These are phyloP conservation scores for Candida sp. DNA, from an alignment of 1,139 yeast genomes.

Conservation along the genomic window DNA sequence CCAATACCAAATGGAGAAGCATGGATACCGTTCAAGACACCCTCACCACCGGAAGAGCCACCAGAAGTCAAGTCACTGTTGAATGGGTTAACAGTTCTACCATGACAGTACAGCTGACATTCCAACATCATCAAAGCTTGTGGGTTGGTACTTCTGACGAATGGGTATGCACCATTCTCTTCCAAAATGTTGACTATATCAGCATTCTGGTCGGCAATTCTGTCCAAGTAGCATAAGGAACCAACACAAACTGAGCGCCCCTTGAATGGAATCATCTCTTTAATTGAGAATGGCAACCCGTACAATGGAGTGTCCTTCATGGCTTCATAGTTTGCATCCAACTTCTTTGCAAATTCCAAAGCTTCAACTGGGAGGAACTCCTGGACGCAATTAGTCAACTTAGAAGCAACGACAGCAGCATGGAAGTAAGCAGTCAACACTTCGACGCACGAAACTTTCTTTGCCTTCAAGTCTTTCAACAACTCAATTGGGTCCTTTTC, in stretches of 20 bases:
- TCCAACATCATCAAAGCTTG: slow-evolving; percentile 62
- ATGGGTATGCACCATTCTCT: slow-evolving; percentile 23
- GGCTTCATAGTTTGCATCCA: slow-evolving; percentile 19
- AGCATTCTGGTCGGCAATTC: slow-evolving; percentile 24
- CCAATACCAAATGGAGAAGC: slow-evolving; percentile 31
- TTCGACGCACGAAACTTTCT: slow-evolving; percentile 23
- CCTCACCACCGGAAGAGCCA: slow-evolving; percentile 32
- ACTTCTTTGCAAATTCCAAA: slow-evolving; percentile 18
- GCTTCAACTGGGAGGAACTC: slow-evolving; percentile 25
- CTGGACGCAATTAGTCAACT: slow-evolving; percentile 24
- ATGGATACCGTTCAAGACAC: slow-evolving; percentile 24
- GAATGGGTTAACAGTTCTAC: slow-evolving; percentile 57
- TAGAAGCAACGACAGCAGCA: slow-evolving; percentile 24
- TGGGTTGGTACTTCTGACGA: slow-evolving; percentile 55
- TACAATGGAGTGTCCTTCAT: slow-evolving; percentile 20
- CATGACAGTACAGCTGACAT: slow-evolving; percentile 51
- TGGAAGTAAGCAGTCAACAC: slow-evolving; percentile 33
- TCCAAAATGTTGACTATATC: slow-evolving; percentile 22
- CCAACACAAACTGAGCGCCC: slow-evolving; percentile 24
- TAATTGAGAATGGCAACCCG: slow-evolving; percentile 28
- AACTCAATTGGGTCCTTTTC: slow-evolving; percentile 20
- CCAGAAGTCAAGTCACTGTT: slow-evolving; percentile 60
- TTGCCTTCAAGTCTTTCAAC: slow-evolving; percentile 14
- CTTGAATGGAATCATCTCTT: slow-evolving; percentile 22
- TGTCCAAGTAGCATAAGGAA: slow-evolving; percentile 22